These are phyloP conservation scores for Candida rishiriensis DNA, from an alignment of 805 yeast genomes.

Conservation along the genomic window DNA sequence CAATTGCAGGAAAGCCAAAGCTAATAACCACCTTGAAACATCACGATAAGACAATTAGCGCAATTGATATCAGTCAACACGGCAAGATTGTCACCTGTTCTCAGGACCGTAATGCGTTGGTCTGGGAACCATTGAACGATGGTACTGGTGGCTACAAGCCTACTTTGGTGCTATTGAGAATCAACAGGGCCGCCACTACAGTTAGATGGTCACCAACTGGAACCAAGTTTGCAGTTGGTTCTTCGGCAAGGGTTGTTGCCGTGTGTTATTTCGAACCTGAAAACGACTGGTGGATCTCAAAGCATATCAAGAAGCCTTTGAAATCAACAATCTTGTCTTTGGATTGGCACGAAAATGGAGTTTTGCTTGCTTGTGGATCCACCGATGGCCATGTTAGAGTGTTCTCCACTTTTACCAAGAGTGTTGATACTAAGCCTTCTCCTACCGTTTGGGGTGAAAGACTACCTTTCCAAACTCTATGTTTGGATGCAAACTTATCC, in stretches of 20 bases:
- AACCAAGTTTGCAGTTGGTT: slow-evolving; percentile 94
- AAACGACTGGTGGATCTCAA: slow-evolving; percentile 99
- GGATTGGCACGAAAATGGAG: slow-evolving; percentile 92
- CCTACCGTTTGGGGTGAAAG: slow-evolving; percentile 91
- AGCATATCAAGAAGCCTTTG: slow-evolving; percentile 94
- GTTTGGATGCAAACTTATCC: slow-evolving; percentile 73
- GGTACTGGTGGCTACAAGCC: slow-evolving; percentile 56
- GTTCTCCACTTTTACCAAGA: slow-evolving; percentile 83
- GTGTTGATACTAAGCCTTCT: slow-evolving; percentile 77
- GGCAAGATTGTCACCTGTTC: slow-evolving; percentile 95
- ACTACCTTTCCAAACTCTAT: slow-evolving; percentile 87
- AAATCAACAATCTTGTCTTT: slow-evolving; percentile 78
- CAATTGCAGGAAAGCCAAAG: slow-evolving; percentile 48
- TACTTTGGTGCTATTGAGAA: slow-evolving; percentile 85
- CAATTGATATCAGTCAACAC: slow-evolving; percentile 83
- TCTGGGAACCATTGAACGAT: slow-evolving; percentile 77
- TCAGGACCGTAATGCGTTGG: slow-evolving; percentile 96
- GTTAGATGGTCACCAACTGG: slow-evolving; percentile 96
- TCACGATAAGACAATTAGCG: slow-evolving; percentile 92
- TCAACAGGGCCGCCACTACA: slow-evolving; percentile 91
- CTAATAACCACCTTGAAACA: slow-evolving; percentile 66
- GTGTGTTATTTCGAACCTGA: slow-evolving; percentile 94
- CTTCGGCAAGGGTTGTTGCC: slow-evolving; percentile 91
- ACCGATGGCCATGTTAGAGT: slow-evolving; percentile 92
- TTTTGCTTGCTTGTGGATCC: slow-evolving; percentile 83